Percentiles rank a stretch among this genome's conserved stretches.
These are phyloP conservation scores for Eimeria falciformis DNA, from an alignment of 169 alveolate species.

Conservation along the genomic window DNA sequence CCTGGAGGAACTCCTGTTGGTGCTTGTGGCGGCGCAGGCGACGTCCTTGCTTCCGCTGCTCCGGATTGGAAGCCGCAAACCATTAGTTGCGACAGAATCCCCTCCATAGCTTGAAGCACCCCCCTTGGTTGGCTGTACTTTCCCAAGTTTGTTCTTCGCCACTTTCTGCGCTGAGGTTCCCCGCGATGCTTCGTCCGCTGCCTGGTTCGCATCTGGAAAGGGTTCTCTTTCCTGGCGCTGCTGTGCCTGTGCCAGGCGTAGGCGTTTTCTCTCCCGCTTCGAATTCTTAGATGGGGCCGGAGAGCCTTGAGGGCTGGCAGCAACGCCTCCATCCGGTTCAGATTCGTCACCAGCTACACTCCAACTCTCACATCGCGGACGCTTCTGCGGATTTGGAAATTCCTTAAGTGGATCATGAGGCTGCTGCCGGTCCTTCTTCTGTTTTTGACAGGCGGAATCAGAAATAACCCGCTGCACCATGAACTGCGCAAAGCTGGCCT, in stretches of 20 bases:
- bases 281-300: background rate
- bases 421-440: background rate
- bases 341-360: no score
- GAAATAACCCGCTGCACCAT: constrained; percentile 11
- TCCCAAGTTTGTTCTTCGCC: background rate
- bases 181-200: background rate
- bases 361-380: no score
- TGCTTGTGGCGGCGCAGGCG: background rate
- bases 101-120: background rate
- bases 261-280: background rate
- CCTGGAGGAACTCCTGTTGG: background rate
- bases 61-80: constrained; percentile 41
- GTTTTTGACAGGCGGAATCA: background rate
- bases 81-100: background rate
- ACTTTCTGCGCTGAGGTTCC: background rate
- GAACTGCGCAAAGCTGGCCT: background rate
- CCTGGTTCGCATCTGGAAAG: background rate
- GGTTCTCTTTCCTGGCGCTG: background rate
- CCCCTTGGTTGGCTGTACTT: background rate
- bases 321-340: background rate
- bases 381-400: background rate
- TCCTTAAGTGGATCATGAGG: background rate
- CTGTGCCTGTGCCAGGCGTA: background rate
- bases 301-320: background rate
- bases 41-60: constrained; percentile 15